Percentiles rank a stretch among this genome's conserved stretches.
Conservation (phyloP, 768 basidiomycete genomes). For the Saitozyma sp. region DNA sequence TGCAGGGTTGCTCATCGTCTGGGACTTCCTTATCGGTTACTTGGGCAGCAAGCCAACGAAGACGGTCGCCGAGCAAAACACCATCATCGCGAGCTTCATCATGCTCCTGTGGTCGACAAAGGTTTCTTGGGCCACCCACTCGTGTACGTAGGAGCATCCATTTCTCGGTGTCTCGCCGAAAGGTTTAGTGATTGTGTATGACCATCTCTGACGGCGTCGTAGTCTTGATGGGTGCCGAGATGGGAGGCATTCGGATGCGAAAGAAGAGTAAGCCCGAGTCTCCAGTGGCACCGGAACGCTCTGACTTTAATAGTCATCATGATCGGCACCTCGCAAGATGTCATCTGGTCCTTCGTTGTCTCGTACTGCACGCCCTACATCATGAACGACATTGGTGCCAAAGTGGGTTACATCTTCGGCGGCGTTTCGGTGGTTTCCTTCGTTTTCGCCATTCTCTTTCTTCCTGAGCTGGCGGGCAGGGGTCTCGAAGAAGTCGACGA, state of each 20-base stretch:
- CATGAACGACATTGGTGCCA: conserved; percentile 8
- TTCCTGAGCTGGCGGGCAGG: not conserved
- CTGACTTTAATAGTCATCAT: too few relatives aligned
- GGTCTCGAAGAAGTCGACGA: conserved; percentile 3
- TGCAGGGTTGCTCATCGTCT: conserved; percentile 3
- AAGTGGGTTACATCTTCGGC: conserved; percentile 17
- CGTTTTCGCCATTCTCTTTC: conserved; percentile 1
- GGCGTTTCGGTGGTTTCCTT: conserved; percentile 2
- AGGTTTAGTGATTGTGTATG: too few relatives aligned
- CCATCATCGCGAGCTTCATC: conserved; percentile 17
- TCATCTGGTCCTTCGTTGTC: conserved; percentile 13
- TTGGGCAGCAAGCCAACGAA: not conserved
- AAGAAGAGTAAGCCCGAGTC: too few relatives aligned
- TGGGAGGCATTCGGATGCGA: not conserved
- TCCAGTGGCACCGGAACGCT: too few relatives aligned
- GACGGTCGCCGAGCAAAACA: conserved; percentile 6
- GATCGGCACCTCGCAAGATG: conserved; percentile 10
- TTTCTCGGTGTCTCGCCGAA: too few relatives aligned
- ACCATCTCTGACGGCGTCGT: not conserved
- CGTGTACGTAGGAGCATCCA: conserved; percentile 15
- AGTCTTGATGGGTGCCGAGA: conserved; percentile 18
- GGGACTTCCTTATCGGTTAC: conserved; percentile 5
- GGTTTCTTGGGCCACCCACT: conserved; percentile 20
- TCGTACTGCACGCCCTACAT: conserved; percentile 17
- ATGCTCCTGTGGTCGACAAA: conserved; percentile 26